These are phyloP conservation scores for Abrus pulchellus DNA, from an alignment of 306 rosid genomes.

Conservation along the genomic window DNA sequence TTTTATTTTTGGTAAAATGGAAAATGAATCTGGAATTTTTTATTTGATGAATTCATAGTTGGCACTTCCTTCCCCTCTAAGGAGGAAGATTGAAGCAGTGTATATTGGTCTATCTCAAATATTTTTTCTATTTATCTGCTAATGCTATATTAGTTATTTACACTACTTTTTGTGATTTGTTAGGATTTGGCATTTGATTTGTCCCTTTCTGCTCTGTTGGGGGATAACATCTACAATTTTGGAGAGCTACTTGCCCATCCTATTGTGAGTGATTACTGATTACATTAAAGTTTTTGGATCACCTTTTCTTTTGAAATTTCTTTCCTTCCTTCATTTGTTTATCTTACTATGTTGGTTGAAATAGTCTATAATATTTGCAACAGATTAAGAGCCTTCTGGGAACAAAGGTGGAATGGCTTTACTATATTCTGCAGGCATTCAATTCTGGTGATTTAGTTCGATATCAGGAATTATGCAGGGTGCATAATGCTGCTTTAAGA, in stretches of 20 bases:
- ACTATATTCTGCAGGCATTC: constrained; percentile 95
- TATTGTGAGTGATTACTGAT: constrained; percentile 70
- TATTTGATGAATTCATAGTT: background rate
- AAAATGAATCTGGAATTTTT: background rate
- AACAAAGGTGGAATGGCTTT: constrained; percentile 99
- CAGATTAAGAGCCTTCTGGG: constrained; percentile 90
- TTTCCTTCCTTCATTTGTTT: constrained; percentile 11
- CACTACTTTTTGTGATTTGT: constrained; percentile 36
- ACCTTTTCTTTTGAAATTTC: background rate
- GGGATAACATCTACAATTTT: constrained; percentile 98
- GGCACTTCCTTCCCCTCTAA: constrained; percentile 12
- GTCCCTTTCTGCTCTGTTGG: constrained; percentile 95
- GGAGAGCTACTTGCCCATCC: constrained; percentile 99
- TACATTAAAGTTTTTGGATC: background rate
- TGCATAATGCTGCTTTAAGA: constrained; percentile 88
- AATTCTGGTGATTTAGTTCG: constrained; percentile 91
- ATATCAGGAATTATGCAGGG: constrained; percentile 92
- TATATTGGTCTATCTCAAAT: constrained; percentile 6
- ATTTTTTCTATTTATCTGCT: constrained; percentile 24
- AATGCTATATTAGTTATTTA: constrained; percentile 23
- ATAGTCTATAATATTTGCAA: constrained; percentile 27
- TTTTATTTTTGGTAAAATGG: constrained; percentile 33
- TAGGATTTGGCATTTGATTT: constrained; percentile 98
- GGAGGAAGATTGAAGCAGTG: background rate
- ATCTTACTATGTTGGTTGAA: constrained; percentile 24